These are phyloP conservation scores for Pichia sp. DNA, from an alignment of 1,139 yeast species.

Conservation along the genomic window DNA sequence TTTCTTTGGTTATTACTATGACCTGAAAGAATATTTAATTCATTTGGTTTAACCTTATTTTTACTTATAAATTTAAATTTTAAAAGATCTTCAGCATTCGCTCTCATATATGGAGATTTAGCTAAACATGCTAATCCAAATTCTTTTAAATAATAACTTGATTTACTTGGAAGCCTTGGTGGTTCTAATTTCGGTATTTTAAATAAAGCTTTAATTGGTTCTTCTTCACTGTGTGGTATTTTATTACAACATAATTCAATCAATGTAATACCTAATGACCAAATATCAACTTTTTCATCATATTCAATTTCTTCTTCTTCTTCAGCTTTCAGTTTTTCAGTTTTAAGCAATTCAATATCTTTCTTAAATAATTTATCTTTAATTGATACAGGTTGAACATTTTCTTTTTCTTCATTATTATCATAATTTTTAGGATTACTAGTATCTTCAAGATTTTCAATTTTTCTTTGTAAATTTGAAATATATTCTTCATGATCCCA, in stretches of 20 bases:
- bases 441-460: too few relatives aligned
- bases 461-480: background rate
- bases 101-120: constrained; percentile 55
- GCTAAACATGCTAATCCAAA: constrained; percentile 61
- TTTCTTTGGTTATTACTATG: constrained; percentile 14
- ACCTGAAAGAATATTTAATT: constrained; percentile 3
- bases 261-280: constrained; percentile 84
- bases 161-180: constrained; percentile 41
- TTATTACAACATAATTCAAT: constrained; percentile 68
- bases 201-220: constrained; percentile 70
- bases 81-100: constrained; percentile 52
- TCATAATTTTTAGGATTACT: too few relatives aligned
- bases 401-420: background rate
- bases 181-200: constrained; percentile 66
- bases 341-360: background rate
- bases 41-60: constrained; percentile 33
- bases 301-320: constrained; percentile 41
- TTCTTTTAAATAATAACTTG: constrained; percentile 40
- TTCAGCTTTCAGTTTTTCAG: background rate
- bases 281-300: constrained; percentile 75
- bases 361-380: too few relatives aligned
- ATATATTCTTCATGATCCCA: background rate
- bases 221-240: constrained; percentile 64
- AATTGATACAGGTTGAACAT: too few relatives aligned
- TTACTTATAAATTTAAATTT: constrained; percentile 52